Base-by-base conservation (phyloP, 2,329 filamentous ascomycete species). In the Lecanosticta acicola region DNA sequence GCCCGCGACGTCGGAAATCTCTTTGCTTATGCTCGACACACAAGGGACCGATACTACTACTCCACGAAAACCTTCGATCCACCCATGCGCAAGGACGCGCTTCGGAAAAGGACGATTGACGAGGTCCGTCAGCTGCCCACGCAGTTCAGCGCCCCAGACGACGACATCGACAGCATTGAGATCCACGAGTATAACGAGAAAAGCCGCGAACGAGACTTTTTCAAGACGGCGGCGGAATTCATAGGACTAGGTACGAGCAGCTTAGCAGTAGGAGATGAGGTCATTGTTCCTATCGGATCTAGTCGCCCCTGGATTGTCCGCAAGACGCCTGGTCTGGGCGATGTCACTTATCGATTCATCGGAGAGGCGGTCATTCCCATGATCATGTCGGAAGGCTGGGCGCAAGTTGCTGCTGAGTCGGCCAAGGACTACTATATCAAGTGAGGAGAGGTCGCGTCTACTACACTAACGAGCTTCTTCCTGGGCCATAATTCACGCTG, bases 201-300 rank as follows among this genome's bases (percentile, higher is more conserved):
- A 35, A 20, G 14, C 26, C 42, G 50, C 13, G 39, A 50, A 18
- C 44, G 49, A 19, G 56, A 58, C 46, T 52, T 59, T 20, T 58
- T 56, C 42, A 49, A 41, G 24, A 59, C 56, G 10, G 36, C 34
- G 21, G 32, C 43, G n/a, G 51, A 53, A 10, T 55, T 58, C 33
- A 41, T 58, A 17, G 49, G 51, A 4, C 26, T 56, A 10, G 53
- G 51, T 14, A 47, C 55, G n/a, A 33, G 41, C 13, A 43, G 41
- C 24, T 33, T 54, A 10, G 33, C 35, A 21, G 42, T 45, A 9
- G 36, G 37, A 17, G 46, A 51, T 33, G 43, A 44, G 40, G 43
- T 51, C 33, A 38, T 51, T n/a, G 36, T 49, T 34, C 42, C 45
- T 8, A 21, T 45, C 10, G 44, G 48, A 13, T 36, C 48, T 11